A percentile compares a stretch with the other conserved stretches of the same genome.
These are phyloP conservation scores for Alternaria ventricosa DNA, from an alignment of 2,329 filamentous ascomycete genomes.

Conservation along the genomic window DNA sequence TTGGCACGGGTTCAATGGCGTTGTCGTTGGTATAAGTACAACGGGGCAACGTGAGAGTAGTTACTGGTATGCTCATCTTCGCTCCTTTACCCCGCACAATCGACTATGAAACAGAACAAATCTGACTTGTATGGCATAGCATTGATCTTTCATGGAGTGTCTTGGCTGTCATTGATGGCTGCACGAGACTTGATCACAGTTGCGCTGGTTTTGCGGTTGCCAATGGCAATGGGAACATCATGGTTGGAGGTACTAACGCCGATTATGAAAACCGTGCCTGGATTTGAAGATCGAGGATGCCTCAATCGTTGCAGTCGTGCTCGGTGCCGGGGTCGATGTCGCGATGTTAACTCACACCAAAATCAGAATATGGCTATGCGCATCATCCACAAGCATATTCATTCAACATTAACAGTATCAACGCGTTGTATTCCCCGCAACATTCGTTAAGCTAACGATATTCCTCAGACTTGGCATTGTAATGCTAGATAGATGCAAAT, in stretches of 20 bases:
- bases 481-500: neutral
- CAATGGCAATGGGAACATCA: constrained; percentile 7
- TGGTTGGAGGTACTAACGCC: constrained; percentile 9
- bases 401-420: neutral
- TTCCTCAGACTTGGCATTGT: constrained; percentile 11
- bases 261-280: neutral
- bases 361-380: neutral
- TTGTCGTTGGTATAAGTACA: neutral
- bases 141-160: constrained; percentile 10
- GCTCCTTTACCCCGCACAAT: neutral
- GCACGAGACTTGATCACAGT: constrained; percentile 4
- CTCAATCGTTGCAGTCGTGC: neutral
- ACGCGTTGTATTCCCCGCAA: neutral
- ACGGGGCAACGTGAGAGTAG: neutral
- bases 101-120: neutral
- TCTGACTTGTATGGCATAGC: neutral
- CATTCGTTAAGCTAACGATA: neutral
- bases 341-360: neutral
- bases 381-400: neutral
- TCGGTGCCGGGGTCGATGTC: neutral
- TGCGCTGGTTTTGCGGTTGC: constrained; percentile 9
- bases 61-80: neutral
- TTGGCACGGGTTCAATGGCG: neutral
- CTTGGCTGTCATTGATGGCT: constrained; percentile 12
- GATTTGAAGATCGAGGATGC: neutral